These are phyloP conservation scores for Tricholoma bakamatsutake DNA, from an alignment of 768 basidiomycete genomes.

Conservation along the genomic window DNA sequence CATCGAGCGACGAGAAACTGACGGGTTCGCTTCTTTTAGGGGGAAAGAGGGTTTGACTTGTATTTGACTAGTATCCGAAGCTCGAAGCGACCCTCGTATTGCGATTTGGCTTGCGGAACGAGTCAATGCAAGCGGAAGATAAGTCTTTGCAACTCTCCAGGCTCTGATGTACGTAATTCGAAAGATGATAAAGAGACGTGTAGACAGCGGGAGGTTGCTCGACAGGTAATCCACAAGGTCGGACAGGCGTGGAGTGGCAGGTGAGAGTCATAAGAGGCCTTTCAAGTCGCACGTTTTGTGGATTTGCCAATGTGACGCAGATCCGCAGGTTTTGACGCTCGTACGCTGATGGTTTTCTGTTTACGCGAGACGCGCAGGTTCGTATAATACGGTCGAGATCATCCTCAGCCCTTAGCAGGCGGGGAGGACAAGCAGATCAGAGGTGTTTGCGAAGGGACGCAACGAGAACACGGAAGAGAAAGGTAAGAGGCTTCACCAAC, in stretches of 20 bases:
- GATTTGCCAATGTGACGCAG: conserved; percentile 1
- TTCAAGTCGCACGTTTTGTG: neutral
- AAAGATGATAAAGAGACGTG: neutral
- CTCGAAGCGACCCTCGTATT: neutral
- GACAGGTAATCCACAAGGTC: neutral
- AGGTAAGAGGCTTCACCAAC: conserved; percentile 1
- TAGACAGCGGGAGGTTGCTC: neutral
- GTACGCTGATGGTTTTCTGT: neutral
- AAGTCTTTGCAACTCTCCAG: neutral
- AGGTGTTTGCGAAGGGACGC: neutral
- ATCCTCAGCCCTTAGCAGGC: neutral
- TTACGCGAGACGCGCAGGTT: neutral
- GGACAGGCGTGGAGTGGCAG: neutral
- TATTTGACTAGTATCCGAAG: neutral
- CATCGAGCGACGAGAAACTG: neutral
- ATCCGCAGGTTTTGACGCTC: neutral
- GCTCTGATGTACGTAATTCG: conserved; percentile 1
- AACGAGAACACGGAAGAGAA: conserved; percentile 2
- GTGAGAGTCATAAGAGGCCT: neutral
- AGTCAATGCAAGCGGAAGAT: neutral
- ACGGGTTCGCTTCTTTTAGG: neutral
- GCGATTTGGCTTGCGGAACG: neutral
- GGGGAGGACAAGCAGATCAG: neutral
- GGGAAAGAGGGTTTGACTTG: neutral
- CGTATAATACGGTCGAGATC: neutral